These are phyloP conservation scores for Elongisporangium senticosum DNA, from an alignment of 352 stramenopile genomes.

Conservation along the genomic window DNA sequence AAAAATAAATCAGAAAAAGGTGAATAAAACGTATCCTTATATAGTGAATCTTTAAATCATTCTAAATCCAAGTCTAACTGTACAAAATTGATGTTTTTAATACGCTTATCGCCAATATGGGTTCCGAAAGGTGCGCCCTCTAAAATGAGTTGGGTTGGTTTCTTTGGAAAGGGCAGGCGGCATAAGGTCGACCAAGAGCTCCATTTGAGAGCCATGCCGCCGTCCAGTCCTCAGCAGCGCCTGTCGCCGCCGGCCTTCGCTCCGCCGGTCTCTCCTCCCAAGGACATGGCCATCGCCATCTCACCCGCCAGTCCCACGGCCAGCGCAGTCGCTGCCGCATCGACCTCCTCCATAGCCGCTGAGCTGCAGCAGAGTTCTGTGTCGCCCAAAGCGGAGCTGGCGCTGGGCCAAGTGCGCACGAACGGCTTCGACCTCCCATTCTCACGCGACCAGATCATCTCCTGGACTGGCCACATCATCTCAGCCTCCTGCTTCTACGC, in stretches of 20 bases:
- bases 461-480: conserved; percentile 58
- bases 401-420: conserved; percentile 38
- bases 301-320: background rate
- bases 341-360: background rate
- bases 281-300: background rate
- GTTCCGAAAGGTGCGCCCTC: background rate
- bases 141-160: background rate
- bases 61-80: too few species aligned
- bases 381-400: background rate
- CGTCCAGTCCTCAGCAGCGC: background rate
- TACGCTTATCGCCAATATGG: background rate
- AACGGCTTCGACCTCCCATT: conserved; percentile 69
- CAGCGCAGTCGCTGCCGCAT: background rate
- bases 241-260: background rate
- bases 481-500: conserved; percentile 64
- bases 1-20: background rate
- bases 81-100: background rate
- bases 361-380: background rate
- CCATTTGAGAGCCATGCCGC: background rate
- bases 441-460: conserved; percentile 76
- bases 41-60: too few species aligned
- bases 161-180: background rate
- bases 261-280: background rate
- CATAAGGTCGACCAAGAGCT: background rate
- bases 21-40: conserved; percentile 1